Percentiles rank a stretch among this genome's conserved stretches.
phyloP scores from a whole-genome alignment of 768 basidiomycete species.

The Candolleomyces eurysporus region DNA sequence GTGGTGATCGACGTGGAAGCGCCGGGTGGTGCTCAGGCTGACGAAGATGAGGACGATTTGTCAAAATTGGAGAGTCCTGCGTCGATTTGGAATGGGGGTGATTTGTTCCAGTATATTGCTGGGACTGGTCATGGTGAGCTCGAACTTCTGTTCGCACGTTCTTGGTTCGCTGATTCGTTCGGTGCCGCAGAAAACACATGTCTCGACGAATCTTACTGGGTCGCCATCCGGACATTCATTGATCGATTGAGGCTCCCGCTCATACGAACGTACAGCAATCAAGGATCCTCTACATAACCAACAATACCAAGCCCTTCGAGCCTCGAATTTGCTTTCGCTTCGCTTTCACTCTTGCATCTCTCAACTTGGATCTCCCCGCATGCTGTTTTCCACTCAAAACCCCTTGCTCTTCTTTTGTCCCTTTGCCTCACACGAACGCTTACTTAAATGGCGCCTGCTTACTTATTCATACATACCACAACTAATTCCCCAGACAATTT shows the following conservation, averaged over 20 bases:
- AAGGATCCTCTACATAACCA: too few species aligned
- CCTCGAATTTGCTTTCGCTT: too few species aligned
- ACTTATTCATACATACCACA: too few species aligned
- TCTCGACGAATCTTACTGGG: slow-evolving; percentile 1
- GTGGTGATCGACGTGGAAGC: neutral
- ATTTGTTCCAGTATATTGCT: slow-evolving; percentile 5
- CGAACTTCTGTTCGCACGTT: neutral
- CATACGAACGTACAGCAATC: neutral
- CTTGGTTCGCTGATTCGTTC: neutral
- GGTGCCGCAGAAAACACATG: slow-evolving; percentile 3
- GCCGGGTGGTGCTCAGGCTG: neutral
- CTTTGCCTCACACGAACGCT: too few species aligned
- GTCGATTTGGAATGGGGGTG: slow-evolving; percentile 1
- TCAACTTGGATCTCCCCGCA: too few species aligned
- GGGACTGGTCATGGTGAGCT: slow-evolving; percentile 11
- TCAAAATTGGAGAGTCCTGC: neutral
- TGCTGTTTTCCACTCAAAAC: too few species aligned
- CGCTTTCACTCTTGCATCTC: too few species aligned
- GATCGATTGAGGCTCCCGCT: neutral
- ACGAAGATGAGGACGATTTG: neutral
- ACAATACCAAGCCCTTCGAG: too few species aligned
- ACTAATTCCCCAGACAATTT: too few species aligned
- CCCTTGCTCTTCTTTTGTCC: too few species aligned
- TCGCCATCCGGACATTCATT: neutral
- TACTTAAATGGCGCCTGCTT: too few species aligned